phyloP scores from a whole-genome alignment of 2,329 filamentous ascomycete genomes.

The Phialophora chinensis region DNA sequence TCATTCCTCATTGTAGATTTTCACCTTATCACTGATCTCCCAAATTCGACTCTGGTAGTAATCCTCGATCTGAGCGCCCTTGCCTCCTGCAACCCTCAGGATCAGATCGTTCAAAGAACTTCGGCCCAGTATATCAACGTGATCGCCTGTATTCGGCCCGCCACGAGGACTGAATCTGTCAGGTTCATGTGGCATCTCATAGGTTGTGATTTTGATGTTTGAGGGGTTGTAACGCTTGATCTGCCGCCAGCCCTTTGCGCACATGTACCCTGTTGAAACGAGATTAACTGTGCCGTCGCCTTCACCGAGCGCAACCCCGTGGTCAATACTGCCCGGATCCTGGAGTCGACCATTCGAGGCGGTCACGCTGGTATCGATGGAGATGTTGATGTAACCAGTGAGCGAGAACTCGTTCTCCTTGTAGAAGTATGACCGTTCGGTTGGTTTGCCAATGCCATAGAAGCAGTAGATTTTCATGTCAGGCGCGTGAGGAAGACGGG shows the following conservation, averaged over 20 bases:
- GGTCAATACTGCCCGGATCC: conserved; percentile 61
- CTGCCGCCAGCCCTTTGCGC: conserved; percentile 82
- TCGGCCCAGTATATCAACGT: conserved; percentile 93
- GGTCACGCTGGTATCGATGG: conserved; percentile 69
- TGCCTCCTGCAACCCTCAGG: conserved; percentile 81
- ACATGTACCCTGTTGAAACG: conserved; percentile 96
- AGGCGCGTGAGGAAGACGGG: conserved; percentile 82
- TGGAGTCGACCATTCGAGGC: conserved; percentile 57
- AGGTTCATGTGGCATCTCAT: conserved; percentile 96
- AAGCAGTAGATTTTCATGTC: conserved; percentile 96
- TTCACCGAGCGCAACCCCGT: conserved; percentile 92
- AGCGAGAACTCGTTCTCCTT: conserved; percentile 58
- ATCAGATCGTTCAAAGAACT: conserved; percentile 90
- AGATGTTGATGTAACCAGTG: conserved; percentile 70
- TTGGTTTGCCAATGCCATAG: conserved; percentile 91
- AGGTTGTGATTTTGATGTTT: conserved; percentile 77
- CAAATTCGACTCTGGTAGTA: conserved; percentile 79
- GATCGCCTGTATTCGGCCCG: conserved; percentile 77
- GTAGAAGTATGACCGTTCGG: conserved; percentile 92
- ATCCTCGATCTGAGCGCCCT: conserved; percentile 78
- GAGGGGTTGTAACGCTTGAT: conserved; percentile 94
- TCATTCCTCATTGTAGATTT: conserved; percentile 72
- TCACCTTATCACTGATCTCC: conserved; percentile 81
- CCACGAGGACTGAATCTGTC: conserved; percentile 85
- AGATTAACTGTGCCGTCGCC: conserved; percentile 95